Evolutionary conservation across 176 grass and related monocot genomes (phyloP), one percentile per base, ranked within the genome.

Genomic region (Oryza australiensis): DNA sequence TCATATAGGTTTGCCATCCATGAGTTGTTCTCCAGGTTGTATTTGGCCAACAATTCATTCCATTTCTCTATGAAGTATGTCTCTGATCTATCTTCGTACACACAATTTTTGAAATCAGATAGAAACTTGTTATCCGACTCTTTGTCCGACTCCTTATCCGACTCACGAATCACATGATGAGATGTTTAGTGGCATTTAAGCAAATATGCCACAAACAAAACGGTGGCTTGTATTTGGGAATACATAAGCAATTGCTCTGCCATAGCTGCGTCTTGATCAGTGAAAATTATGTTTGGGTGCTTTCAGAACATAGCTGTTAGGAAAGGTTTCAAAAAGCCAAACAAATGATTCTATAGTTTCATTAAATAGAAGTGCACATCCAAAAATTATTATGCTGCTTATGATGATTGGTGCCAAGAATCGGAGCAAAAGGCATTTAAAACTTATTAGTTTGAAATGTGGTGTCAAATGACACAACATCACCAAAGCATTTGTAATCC

Each of bases 321-420:
- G n/a, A 82, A 90, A 90, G 37, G 83, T 90, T 66, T 80, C 77
- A 55, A 90, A 83, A 66, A 90, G 46, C 88, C 88, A 90, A 78
- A 69, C 59, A 66, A 85, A 90, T 27, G 88, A 86, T 28, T 86
- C 77, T 35, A 43, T 32, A 7, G 83, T 90, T 37, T 86, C 83
- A 77, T 90, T 83, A 16, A 77, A 74, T 51, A 90, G 40, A 40
- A 90, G 82, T 34, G 88, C 78, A 12, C 29, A 49, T 40, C 83
- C 78, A 23, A 83, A 78, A 72, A 90, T 78, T 78, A 90, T 43
- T 57, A 82, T 62, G n/a, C 78, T 90, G 83, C 68, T 80, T 82
- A 71, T 90, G 88, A 76, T 90, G 88, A 41, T 90, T 90, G 48
- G 70, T 51, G 14, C 88, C 83, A 40, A 90, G 63, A 68, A 90